Conservation (phyloP, 805 yeast species). For the Teunomyces stri region DNA sequence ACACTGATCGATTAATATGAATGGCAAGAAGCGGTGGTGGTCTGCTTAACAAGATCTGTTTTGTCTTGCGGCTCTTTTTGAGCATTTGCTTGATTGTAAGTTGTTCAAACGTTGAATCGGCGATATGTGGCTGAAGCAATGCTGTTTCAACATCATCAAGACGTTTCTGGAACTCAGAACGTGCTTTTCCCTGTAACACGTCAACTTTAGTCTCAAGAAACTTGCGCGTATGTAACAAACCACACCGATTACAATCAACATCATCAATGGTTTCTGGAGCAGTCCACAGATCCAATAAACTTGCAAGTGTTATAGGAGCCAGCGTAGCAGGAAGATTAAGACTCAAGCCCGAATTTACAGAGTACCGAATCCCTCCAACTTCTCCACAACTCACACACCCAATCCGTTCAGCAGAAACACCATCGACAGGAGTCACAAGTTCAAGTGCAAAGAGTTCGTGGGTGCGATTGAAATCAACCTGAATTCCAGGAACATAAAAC, state of each 20-base stretch:
- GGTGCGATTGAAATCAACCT: constrained; percentile 68
- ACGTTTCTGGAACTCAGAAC: constrained; percentile 28
- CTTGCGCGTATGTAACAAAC: constrained; percentile 59
- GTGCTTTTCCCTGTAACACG: constrained; percentile 28
- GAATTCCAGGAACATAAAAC: constrained; percentile 69
- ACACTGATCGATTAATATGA: constrained; percentile 91
- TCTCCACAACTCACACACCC: constrained; percentile 92
- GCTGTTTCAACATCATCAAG: constrained; percentile 40
- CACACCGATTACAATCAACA: constrained; percentile 94
- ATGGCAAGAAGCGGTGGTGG: constrained; percentile 82
- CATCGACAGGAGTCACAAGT: constrained; percentile 87
- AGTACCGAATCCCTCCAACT: constrained; percentile 85
- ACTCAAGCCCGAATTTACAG: constrained; percentile 72
- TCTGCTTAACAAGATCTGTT: constrained; percentile 74
- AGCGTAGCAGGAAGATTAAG: constrained; percentile 60
- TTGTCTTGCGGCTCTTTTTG: constrained; percentile 74
- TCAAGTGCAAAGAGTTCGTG: constrained; percentile 51
- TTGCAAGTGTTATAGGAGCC: too few species aligned
- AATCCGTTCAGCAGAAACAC: constrained; percentile 80
- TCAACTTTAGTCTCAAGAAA: constrained; percentile 43
- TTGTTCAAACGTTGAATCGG: constrained; percentile 73
- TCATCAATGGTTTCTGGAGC: constrained; percentile 86
- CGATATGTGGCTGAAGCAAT: constrained; percentile 63
- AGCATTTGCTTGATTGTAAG: constrained; percentile 74
- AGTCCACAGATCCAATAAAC: constrained; percentile 42